Evolutionary conservation across 495 filamentous ascomycete species (phyloP).

Genomic region (Pseudomonodictys pantanalensis): DNA sequence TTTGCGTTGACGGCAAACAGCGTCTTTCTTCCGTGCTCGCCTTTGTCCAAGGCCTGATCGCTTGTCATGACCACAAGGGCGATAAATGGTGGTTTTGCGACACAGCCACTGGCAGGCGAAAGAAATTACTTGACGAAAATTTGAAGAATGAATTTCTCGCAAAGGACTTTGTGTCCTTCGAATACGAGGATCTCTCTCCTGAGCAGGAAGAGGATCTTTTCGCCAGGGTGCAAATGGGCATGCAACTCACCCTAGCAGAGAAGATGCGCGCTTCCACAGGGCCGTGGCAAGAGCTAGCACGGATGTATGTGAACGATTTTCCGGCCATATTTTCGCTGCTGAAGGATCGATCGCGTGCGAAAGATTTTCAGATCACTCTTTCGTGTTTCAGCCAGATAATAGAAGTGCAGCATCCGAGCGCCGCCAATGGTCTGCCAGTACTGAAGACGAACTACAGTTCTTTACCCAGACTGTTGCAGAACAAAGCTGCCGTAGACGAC

Average conservation of each 20-base stretch:
- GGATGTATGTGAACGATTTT: slow-evolving; percentile 45
- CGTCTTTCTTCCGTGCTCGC: slow-evolving; percentile 47
- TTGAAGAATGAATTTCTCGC: slow-evolving; percentile 39
- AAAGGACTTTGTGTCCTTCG: slow-evolving; percentile 44
- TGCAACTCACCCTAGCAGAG: slow-evolving; percentile 49
- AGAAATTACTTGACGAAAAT: slow-evolving; percentile 31
- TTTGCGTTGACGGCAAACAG: slow-evolving; percentile 53
- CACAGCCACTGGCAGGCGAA: slow-evolving; percentile 19
- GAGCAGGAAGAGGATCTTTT: slow-evolving; percentile 53
- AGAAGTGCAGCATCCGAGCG: slow-evolving; percentile 29
- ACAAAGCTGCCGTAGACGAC: slow-evolving; percentile 22
- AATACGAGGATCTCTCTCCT: slow-evolving; percentile 41
- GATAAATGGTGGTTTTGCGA: slow-evolving; percentile 38
- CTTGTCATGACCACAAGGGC: slow-evolving; percentile 41
- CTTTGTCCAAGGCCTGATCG: slow-evolving; percentile 48
- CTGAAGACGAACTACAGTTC: slow-evolving; percentile 18
- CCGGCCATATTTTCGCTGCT: slow-evolving; percentile 33
- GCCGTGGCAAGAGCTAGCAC: slow-evolving; percentile 46
- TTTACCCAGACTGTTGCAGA: slow-evolving; percentile 18
- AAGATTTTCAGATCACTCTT: slow-evolving; percentile 24
- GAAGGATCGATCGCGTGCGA: slow-evolving; percentile 15
- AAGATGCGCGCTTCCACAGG: slow-evolving; percentile 50
- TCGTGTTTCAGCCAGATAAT: slow-evolving; percentile 33
- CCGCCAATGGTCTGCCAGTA: slow-evolving; percentile 21
- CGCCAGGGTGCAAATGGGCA: slow-evolving; percentile 48